phyloP scores from a whole-genome alignment of 352 stramenopile species.

The Globisporangium canariense region DNA sequence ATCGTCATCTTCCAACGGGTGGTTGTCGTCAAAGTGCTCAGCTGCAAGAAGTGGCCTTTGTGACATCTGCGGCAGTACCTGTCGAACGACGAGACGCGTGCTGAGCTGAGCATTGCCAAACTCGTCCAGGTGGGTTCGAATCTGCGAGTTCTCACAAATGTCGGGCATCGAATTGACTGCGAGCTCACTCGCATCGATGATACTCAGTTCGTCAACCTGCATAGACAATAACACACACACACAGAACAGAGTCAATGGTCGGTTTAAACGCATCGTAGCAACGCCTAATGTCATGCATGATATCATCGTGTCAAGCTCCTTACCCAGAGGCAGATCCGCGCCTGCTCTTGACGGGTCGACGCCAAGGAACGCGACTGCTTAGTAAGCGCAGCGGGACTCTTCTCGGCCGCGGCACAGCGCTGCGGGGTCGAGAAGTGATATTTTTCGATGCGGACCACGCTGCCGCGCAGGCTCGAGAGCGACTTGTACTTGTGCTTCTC shows the following conservation, averaged over 20 bases:
- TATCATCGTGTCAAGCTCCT: not conserved
- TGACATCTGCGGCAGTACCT: constrained; percentile 26
- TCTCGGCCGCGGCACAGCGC: constrained; percentile 24
- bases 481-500: constrained; percentile 28
- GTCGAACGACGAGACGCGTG: constrained; percentile 41
- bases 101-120: constrained; percentile 31
- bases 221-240: not conserved
- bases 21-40: constrained; percentile 33
- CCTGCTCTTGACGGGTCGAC: not conserved
- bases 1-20: constrained; percentile 54
- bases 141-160: constrained; percentile 25
- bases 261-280: too few species aligned
- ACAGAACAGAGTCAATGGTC: not conserved
- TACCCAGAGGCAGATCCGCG: constrained; percentile 38
- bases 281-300: too few species aligned
- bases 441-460: constrained; percentile 48
- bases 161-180: constrained; percentile 34
- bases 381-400: constrained; percentile 6
- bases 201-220: constrained; percentile 35
- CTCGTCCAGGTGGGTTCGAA: constrained; percentile 27
- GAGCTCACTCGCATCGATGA: constrained; percentile 52
- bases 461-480: constrained; percentile 42
- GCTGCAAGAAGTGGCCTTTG: not conserved
- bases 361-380: constrained; percentile 24
- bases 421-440: constrained; percentile 56